Evolutionary conservation across 2,329 filamentous ascomycete species (phyloP), one percentile per base, ranked within the genome.

Genomic region (Aureobasidium melanogenum): DNA sequence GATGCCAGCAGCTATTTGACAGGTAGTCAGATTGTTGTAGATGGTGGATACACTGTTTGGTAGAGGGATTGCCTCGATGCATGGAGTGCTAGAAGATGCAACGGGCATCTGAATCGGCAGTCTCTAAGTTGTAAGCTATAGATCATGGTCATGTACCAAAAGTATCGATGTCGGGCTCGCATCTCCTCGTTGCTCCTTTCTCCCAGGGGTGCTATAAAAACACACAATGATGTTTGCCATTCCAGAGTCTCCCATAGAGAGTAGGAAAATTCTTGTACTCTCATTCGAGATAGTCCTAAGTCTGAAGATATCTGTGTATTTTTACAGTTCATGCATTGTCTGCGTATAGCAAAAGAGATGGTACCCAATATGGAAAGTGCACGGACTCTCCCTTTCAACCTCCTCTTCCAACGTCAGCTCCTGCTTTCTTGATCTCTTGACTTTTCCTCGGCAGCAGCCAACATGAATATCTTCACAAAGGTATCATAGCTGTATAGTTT

Each of bases 1-100:
- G 70, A 73, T 64, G 71, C 71, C 0, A 65, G 62, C 12, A 66
- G 65, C 6, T 73, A 72, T 46, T 62, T 67, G 64, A 73, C 71
- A 10, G 71, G 70, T 6, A 67, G 64, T 39, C 69, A 73, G 62
- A 63, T 66, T 2, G 63, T 73, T 8, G 69, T 73, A 51, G 71
- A 73, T 63, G 71, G 71, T 14, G 71, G 70, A 1, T 72, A 72
- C 54, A 67, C 67, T 2, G 48, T 67, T 10, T 69, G 63, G 58
- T 60, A 30, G 39, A 55, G 5, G 8, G 39, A 9, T 22, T 43
- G 6, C 12, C 10, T 9, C 7, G 5, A 1, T 4, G 9, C 2
- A 41, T 22, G 9, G 1, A n/a, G 17, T 39, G 38, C 5, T n/a
- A n/a, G 5, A 8, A 39, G 6, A 2, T n/a, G n/a, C n/a, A n/a